Evolutionary conservation across 352 stramenopile species (phyloP), one percentile per base, ranked within the genome.

Genomic region (Pythium brassicae): DNA sequence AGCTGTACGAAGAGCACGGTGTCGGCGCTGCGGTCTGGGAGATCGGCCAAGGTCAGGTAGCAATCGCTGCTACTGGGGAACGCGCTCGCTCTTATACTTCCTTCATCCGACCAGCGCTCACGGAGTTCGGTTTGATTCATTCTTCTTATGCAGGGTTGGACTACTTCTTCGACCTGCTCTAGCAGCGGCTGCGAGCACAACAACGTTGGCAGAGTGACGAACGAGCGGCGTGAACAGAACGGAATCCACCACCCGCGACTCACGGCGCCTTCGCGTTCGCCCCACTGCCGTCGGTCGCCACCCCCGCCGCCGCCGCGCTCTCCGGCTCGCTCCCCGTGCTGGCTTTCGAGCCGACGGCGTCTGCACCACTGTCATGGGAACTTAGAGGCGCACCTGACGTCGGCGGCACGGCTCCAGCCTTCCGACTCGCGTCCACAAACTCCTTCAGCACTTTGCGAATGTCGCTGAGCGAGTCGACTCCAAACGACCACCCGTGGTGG

Each of bases 21-120:
- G 76, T 86, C 25, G 79, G 83, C 7, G 72, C 68, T 37, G 80
- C 74, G 17, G 71, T 93, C 45, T 93, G 83, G 83, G 83, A 93
- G 46, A 75, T 93, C 53, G 83, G 83, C 23, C 83, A 93, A 85
- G 82, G 81, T 92, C 42, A 23, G 49, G 27, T 14, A 27, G 23
- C 10, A 9, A 17, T 10, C 23, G 3, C 12, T 6, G 4, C 10
- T 19, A 46, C 14, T 39, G 2, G n/a, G n/a, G n/a, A n/a, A n/a
- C n/a, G n/a, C n/a, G n/a, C n/a, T 39, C 44, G 8, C 3, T 52
- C 3, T 26, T 23, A 3, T 37, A 35, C 29, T 35, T 4, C 9
- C 1, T 37, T 37, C 32, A 8, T 7, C 1, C 32, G 14, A 37
- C 14, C 6, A 37, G 5, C 32, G 5, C n/a, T 53, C 19, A 39